Base-by-base conservation (phyloP, 2,329 filamentous ascomycete species). In the Ascochyta pisi region DNA sequence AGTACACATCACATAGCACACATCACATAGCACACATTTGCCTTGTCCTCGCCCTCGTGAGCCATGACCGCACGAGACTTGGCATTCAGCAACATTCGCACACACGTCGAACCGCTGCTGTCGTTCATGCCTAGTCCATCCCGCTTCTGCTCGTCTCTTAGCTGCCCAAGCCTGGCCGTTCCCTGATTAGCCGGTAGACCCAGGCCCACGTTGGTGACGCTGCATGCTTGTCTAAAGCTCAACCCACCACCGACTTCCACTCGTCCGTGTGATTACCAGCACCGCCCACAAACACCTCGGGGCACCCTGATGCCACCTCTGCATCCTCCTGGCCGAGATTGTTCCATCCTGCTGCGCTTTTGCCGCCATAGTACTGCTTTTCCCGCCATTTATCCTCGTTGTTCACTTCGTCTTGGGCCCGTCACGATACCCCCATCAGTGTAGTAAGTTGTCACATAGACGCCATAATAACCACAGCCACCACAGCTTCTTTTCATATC, bases 281-380 rank as follows among this genome's bases (percentile, higher is more conserved):
- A 67, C 61, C 65, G 59, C 66, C 62, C 64, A 39, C 42, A 42
- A 65, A 65, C 66, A 62, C 71, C 70, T 73, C 70, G 70, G 70
- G 60, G 60, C 61, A 54, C 53, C 58, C 59, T 57, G 57, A 49
- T 64, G 57, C 65, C 47, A 61, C 50, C 64, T 49, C 60, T 62
- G 56, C 65, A 61, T 74, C 73, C 72, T 70, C 70, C 66, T 73
- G 71, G 62, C 73, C 73, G 72, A 71, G 43, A 43, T 39, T 60
- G 62, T 67, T 61, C 65, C 60, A 57, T 61, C 16, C 31, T 42
- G 4, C 37, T 12, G 6, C 27, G 38, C 50, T 54, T 49, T 43
- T 53, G 34, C 57, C 43, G 64, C 67, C 63, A 42, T 46, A 41
- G 64, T 59, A 63, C 58, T 66, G 54, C 58, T 69, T 69, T 70